Evolutionary conservation across 257 asterid genomes (phyloP), one percentile per base, ranked within the genome.

Genomic region (Marsdenia floribunda): DNA sequence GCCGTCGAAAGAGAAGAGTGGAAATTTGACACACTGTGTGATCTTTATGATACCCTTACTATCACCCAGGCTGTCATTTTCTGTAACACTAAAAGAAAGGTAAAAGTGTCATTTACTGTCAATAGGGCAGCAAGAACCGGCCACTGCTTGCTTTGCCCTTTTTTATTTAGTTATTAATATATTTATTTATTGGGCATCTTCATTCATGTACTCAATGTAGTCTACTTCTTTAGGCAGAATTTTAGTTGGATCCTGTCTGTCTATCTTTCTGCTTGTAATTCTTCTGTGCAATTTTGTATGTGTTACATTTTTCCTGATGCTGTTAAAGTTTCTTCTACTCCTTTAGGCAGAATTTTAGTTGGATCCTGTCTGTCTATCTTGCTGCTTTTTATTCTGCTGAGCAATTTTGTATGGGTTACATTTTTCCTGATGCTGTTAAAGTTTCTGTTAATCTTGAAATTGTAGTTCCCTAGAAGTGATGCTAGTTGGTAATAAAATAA

Each of bases 21-120:
- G 99, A 94, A 92, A 75, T 94, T 92, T 67, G 99, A 94, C 77
- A 92, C 99, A 57, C 86, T 94, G 0, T 90, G 97, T 76, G 99
- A 94, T 82, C 89, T 94, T 67, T 94, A 94, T 84, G 99, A 94
- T 76, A 91, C 97, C 69, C 96, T 94, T 58, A 94, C 99, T 57
- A 89, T 94, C 72, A 94, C 99, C 68, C 99, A 94, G 86, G 97
- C 97, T 72, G 99, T 94, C 69, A 94, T 92, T 80, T 94, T 94
- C 86, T 94, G 97, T 81, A 94, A 94, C 86, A 92, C 97, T 9
- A 94, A 94, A 81, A 80, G 97, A 71, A 94, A 94, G 97, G 99
- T 94, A 88, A 71, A 40, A 70, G 38, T 35, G 14, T 70, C 55
- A 8, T 63, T 40, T 22, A 19, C 64, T 7, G n/a, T 69, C 18